phyloP scores from a whole-genome alignment of 805 yeast genomes.

The Helenozyma baotianmanensis region DNA sequence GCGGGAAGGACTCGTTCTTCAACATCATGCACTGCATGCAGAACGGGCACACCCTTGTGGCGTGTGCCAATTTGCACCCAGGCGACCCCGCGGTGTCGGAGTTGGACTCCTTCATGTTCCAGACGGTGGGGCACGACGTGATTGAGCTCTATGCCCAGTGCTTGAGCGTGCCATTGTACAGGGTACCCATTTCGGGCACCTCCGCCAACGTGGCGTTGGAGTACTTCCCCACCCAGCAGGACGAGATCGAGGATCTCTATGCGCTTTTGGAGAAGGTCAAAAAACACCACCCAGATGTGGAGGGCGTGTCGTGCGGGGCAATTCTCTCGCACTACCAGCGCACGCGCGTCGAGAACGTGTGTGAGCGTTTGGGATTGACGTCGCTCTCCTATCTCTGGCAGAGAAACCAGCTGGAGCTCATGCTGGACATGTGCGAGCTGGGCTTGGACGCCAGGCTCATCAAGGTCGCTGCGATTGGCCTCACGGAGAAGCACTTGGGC shows the following conservation, averaged over 20 bases:
- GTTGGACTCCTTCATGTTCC: slow-evolving; percentile 94
- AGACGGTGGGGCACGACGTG: slow-evolving; percentile 90
- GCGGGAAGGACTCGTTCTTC: slow-evolving; percentile 94
- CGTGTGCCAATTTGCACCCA: slow-evolving; percentile 82
- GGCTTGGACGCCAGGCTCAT: slow-evolving; percentile 74
- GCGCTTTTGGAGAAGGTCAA: slow-evolving; percentile 47
- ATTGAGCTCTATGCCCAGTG: slow-evolving; percentile 63
- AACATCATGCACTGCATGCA: slow-evolving; percentile 82
- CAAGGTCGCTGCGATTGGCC: slow-evolving; percentile 92
- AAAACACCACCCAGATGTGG: slow-evolving; percentile 58
- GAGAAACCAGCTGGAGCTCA: slow-evolving; percentile 69
- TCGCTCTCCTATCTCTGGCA: slow-evolving; percentile 87
- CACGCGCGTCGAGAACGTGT: slow-evolving; percentile 88
- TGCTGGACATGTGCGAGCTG: slow-evolving; percentile 74
- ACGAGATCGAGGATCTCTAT: slow-evolving; percentile 85
- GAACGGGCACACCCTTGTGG: slow-evolving; percentile 80
- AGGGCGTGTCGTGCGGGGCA: slow-evolving; percentile 94
- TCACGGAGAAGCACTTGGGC: slow-evolving; percentile 64
- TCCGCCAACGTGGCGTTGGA: slow-evolving; percentile 66
- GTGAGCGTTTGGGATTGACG: slow-evolving; percentile 64
- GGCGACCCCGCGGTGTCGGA: slow-evolving; percentile 44
- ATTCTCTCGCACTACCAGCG: slow-evolving; percentile 93
- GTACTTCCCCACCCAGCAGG: slow-evolving; percentile 61
- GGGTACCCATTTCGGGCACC: slow-evolving; percentile 58
- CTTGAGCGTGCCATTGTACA: slow-evolving; percentile 65